phyloP scores from a whole-genome alignment of 306 rosid species.

The Hippophae gyantsensis region DNA sequence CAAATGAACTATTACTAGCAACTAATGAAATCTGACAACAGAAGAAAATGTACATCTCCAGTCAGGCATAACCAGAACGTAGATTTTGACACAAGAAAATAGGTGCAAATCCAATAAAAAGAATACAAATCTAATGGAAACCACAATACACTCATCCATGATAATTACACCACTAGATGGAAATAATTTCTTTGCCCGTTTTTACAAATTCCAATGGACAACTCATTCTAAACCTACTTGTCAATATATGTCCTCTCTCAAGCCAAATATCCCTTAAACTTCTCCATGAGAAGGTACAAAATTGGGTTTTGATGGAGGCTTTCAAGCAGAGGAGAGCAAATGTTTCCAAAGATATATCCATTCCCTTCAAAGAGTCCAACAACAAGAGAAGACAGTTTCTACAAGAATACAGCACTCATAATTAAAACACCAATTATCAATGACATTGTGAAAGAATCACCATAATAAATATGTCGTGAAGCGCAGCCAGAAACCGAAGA shows the following conservation, averaged over 20 bases:
- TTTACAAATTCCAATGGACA: constrained; percentile 38
- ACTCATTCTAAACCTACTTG: constrained; percentile 25
- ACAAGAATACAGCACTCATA: constrained; percentile 41
- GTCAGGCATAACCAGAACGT: background rate
- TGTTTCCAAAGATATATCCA: constrained; percentile 19
- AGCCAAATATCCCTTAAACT: constrained; percentile 32
- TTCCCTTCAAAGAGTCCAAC: constrained; percentile 11
- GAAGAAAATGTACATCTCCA: background rate
- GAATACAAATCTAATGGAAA: constrained; percentile 26
- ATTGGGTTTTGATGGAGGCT: constrained; percentile 42
- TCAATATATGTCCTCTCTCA: constrained; percentile 28
- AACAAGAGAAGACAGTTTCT: constrained; percentile 19
- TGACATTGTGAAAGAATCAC: constrained; percentile 37
- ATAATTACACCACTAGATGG: constrained; percentile 29
- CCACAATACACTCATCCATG: constrained; percentile 6
- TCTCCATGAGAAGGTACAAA: constrained; percentile 34
- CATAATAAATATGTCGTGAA: constrained; percentile 31
- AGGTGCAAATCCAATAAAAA: constrained; percentile 16
- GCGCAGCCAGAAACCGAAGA: constrained; percentile 49
- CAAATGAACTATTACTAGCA: too few relatives aligned
- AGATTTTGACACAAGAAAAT: constrained; percentile 6
- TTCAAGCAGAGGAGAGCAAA: constrained; percentile 17
- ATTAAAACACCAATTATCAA: constrained; percentile 33
- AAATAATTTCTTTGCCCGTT: constrained; percentile 30
- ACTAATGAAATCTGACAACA: background rate